Evolutionary conservation across 129 eudicot genomes (phyloP), one percentile per base, ranked within the genome.

Genomic region (Pulicaria dysenterica): DNA sequence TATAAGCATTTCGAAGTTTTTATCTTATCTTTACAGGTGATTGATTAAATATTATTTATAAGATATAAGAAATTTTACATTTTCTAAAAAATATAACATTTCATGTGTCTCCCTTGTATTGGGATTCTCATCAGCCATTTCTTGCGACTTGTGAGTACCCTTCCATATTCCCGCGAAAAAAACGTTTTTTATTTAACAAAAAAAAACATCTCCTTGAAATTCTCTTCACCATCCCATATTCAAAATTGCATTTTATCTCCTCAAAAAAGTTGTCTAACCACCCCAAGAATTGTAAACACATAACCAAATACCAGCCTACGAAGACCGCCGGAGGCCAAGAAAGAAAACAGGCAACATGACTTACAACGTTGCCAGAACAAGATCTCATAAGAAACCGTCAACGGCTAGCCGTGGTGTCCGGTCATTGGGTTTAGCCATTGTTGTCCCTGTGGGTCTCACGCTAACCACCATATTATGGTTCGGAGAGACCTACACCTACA

Each of bases 381-480:
- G 82, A 72, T 68, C 84, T 24, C 77, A 70, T 8, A 78, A 70
- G 60, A 78, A 13, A 24, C 66, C 66, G 15, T 83, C 82, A 73
- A 69, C 81, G 56, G 95, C 96, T 6, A 82, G 81, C 61, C 83
- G 98, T 2, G 98, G 96, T 8, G 79, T 89, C 6, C 82, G 78
- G n/a, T 89, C 98, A 7, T 17, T 93, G 5, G 82, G 80, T 56
- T 53, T 85, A 9, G 97, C 90, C 24, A 55, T 93, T 4, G 76
- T 73, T 6, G 16, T 89, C 69, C 96, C 98, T 1, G 73, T 93
- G 69, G 50, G 82, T 19, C 80, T 93, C 36, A 83, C 95, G 37
- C 37, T 87, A 4, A 38, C 82, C 47, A 76, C 70, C 82, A 82
- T 89, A 55, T 7, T 7, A 69, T 31, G 76, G 44, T 85, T 85